A percentile compares a stretch with the other conserved stretches of the same genome.
These are phyloP conservation scores for Fimicolochytrium jonesii DNA, from an alignment of 192 early-diverging fungal genomes.

Conservation along the genomic window DNA sequence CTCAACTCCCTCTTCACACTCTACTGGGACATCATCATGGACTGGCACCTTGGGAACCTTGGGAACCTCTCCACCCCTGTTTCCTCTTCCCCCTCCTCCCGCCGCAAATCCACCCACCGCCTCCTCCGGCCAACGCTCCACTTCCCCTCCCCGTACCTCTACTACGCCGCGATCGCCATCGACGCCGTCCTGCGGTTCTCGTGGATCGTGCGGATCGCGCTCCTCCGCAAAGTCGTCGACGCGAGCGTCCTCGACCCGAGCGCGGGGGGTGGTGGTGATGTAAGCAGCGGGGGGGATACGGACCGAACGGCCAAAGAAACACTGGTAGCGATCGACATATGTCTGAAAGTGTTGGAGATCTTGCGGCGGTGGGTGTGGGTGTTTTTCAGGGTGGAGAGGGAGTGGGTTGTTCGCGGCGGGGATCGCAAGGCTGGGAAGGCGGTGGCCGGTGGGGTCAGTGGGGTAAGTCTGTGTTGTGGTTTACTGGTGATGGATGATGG, in stretches of 20 bases:
- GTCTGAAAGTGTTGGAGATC: constrained; percentile 78
- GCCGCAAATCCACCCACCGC: no score
- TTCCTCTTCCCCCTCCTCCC: no score
- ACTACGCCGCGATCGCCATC: constrained; percentile 74
- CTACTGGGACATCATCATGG: constrained; percentile 93
- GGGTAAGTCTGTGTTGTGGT: no score
- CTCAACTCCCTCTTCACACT: constrained; percentile 91
- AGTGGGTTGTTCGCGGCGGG: constrained; percentile 55
- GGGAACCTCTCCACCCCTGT: constrained; percentile 5
- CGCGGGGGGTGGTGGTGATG: not conserved
- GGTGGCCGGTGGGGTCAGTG: no score
- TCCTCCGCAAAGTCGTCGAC: constrained; percentile 10
- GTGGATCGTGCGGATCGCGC: constrained; percentile 71
- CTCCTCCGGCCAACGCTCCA: constrained; percentile 63
- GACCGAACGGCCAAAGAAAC: constrained; percentile 48
- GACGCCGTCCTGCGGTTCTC: constrained; percentile 81
- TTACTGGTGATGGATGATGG: no score
- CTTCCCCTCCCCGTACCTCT: constrained; percentile 59
- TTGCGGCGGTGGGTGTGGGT: constrained; percentile 91
- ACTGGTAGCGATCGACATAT: constrained; percentile 68
- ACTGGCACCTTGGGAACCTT: constrained; percentile 59
- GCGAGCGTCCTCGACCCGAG: no score
- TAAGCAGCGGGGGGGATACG: not conserved
- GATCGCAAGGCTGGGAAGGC: no score
- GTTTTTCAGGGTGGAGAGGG: constrained; percentile 84